A percentile compares a stretch with the other conserved stretches of the same genome.
phyloP scores from a whole-genome alignment of 106 monocot genomes.

The Phalaenopsis aphrodite region DNA sequence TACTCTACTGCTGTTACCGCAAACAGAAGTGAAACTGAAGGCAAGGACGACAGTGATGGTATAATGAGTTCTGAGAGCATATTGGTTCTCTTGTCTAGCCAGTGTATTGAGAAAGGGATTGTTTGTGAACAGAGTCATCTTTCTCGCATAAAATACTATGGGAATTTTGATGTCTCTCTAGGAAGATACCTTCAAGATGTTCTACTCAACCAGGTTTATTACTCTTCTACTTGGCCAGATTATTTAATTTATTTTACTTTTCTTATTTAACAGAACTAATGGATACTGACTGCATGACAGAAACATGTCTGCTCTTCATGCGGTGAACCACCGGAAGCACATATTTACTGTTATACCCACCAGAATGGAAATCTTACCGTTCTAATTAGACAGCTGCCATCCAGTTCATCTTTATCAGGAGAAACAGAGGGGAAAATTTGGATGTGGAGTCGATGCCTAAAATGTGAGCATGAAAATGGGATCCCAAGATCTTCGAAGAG shows the following conservation, averaged over 20 bases:
- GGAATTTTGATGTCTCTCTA: conserved; percentile 76
- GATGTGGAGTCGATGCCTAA: conserved; percentile 97
- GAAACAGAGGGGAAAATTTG: conserved; percentile 80
- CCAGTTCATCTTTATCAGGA: conserved; percentile 25
- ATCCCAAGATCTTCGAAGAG: conserved; percentile 41
- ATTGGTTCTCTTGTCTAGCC: conserved; percentile 67
- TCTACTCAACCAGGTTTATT: conserved; percentile 65
- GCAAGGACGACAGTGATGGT: conserved; percentile 34
- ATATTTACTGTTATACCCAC: conserved; percentile 83
- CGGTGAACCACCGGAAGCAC: conserved; percentile 62
- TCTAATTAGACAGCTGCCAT: conserved; percentile 41
- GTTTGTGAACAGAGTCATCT: conserved; percentile 85
- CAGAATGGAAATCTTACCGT: conserved; percentile 77
- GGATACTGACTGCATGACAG: conserved; percentile 24
- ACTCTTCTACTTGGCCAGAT: not conserved
- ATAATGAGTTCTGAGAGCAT: conserved; percentile 70
- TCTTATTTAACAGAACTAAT: conserved; percentile 2
- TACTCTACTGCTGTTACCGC: conserved; percentile 13
- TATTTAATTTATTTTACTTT: not conserved
- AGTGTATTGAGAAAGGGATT: conserved; percentile 39
- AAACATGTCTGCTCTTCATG: conserved; percentile 66
- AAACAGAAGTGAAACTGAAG: not conserved
- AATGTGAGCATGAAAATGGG: conserved; percentile 61
- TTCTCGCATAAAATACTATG: conserved; percentile 92
- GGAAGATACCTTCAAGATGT: conserved; percentile 77